Percentiles rank a stretch among this genome's conserved stretches.
These are phyloP conservation scores for Pseudopithomyces maydicus DNA, from an alignment of 2,329 filamentous ascomycete genomes.

Conservation along the genomic window DNA sequence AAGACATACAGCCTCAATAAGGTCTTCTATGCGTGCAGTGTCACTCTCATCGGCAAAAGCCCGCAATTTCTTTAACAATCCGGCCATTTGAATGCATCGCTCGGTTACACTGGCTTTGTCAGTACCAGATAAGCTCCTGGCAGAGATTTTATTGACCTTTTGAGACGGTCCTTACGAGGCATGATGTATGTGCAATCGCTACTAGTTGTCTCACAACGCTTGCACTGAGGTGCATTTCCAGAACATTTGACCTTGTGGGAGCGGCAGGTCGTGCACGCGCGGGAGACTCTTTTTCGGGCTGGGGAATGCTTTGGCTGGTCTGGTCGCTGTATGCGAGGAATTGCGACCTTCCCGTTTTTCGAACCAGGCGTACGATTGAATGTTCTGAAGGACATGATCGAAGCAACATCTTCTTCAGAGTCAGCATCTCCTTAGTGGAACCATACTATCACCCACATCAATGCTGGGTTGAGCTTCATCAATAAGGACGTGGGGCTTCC, in stretches of 20 bases:
- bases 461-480: too few species aligned
- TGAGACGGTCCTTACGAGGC: conserved; percentile 45
- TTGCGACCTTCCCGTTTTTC: conserved; percentile 31
- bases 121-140: conserved; percentile 7
- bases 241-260: conserved; percentile 49
- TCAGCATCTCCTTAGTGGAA: too few species aligned
- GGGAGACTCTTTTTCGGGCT: conserved; percentile 30
- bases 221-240: conserved; percentile 43
- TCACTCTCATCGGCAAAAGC: conserved; percentile 24
- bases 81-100: conserved; percentile 33
- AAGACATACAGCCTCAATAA: conserved; percentile 28
- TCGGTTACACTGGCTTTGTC: conserved; percentile 32
- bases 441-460: too few species aligned
- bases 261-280: conserved; percentile 43
- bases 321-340: conserved; percentile 34
- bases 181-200: conserved; percentile 46
- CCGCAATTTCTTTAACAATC: conserved; percentile 23
- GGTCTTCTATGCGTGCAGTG: conserved; percentile 23
- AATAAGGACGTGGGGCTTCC: too few species aligned
- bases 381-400: conserved; percentile 9
- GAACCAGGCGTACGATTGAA: conserved; percentile 9
- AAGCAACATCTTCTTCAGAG: too few species aligned
- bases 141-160: conserved; percentile 25
- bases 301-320: conserved; percentile 18
- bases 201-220: conserved; percentile 40